Percentiles rank a stretch among this genome's conserved stretches.
phyloP scores from a whole-genome alignment of 805 yeast genomes.

The Pichia rugopelliculosa region DNA sequence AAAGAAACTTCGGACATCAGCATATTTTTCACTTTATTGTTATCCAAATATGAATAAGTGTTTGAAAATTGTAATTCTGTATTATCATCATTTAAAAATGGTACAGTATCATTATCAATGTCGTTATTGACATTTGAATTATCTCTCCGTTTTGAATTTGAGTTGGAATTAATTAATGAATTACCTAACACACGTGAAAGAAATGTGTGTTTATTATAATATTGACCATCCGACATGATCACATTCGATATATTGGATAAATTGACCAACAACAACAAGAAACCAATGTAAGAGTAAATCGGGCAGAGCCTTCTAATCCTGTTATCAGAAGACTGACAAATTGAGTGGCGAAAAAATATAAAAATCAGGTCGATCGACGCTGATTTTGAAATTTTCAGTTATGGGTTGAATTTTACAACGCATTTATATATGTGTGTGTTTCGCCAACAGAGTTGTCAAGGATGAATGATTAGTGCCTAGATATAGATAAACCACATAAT shows the following conservation, averaged over 20 bases:
- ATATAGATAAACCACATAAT: too few species aligned
- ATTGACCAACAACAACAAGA: neutral
- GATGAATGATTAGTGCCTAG: too few species aligned
- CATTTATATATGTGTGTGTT: too few species aligned
- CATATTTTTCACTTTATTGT: conserved; percentile 9
- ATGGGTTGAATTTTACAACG: too few species aligned
- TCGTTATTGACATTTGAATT: conserved; percentile 20
- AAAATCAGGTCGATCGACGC: neutral
- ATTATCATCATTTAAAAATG: conserved; percentile 26
- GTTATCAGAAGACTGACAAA: neutral
- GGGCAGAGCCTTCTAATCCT: neutral
- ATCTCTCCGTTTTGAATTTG: neutral
- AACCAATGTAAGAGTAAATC: neutral
- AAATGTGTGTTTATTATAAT: conserved; percentile 41
- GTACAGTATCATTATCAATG: conserved; percentile 26
- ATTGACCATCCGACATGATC: conserved; percentile 1
- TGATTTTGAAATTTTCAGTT: neutral
- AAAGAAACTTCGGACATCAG: conserved; percentile 1
- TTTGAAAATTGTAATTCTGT: conserved; percentile 20
- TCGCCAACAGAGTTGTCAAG: too few species aligned
- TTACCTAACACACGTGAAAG: conserved; percentile 47
- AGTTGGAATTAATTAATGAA: neutral
- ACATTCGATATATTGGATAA: neutral
- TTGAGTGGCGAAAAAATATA: neutral
- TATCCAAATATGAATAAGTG: conserved; percentile 16